Base-by-base conservation (phyloP, 345 rosid species). In the Acer saccharum region DNA sequence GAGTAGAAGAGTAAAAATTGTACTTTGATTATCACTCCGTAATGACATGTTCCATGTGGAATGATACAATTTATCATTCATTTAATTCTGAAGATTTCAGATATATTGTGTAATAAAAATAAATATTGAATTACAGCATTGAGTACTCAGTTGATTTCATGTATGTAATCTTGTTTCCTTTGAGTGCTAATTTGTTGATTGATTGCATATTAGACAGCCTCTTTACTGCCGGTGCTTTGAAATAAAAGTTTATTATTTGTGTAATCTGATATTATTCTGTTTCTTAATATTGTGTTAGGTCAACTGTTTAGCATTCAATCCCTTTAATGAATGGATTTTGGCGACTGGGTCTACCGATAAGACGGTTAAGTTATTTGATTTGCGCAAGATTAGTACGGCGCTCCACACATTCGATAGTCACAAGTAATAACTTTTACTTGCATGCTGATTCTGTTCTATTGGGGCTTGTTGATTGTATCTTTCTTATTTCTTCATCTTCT, bases 261-360 rank as follows among this genome's bases (percentile, higher is more conserved):
- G 63, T 32, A 10, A 72, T 68, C 21, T 72, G 71, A 65, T 72
- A 29, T 62, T 60, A 10, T 61, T 12, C 52, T 18, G 58, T 65
- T 66, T 65, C 63, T 23, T 61, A 64, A 35, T 78, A 46, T 23
- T 76, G 71, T 77, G 73, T 63, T 78, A 94, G 99, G 98, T 91
- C 65, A 97, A 97, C 86, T 97, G 99, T 86, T 80, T 97, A 82
- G 99, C 99, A 44, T 97, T 97, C 83, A 97, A 97, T 80, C 99
- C 99, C 77, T 90, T 94, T 73, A 97, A 97, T 83, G 99, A 94
- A 81, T 97, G 99, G 98, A 91, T 97, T 77, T 94, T 97, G 81
- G 98, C 98, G 1, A 97, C 99, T 21, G 98, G 99, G 13, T 97
- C 99, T 77, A 97, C 99, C 69, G 99, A 94, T 81, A 97, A 93